These are phyloP conservation scores for Simplicillium sp. DNA, from an alignment of 2,329 filamentous ascomycete genomes.

Conservation along the genomic window DNA sequence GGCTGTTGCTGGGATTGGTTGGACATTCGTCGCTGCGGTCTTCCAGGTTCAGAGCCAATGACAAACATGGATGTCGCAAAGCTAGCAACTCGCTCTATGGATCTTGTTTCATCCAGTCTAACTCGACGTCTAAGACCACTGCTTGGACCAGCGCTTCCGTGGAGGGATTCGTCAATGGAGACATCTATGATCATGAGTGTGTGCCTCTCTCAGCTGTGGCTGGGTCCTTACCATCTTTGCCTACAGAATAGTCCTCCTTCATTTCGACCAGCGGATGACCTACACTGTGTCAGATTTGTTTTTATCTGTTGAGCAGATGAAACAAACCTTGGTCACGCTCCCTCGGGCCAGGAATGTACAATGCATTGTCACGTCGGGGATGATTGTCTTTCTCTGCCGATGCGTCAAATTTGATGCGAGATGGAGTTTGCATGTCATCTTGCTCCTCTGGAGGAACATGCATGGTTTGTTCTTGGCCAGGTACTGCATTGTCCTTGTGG, in stretches of 20 bases:
- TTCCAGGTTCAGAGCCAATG: constrained; percentile 16
- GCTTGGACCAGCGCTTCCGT: background rate
- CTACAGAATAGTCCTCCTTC: constrained; percentile 8
- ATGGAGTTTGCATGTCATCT: background rate
- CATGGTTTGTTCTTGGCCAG: background rate
- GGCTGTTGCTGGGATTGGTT: constrained; percentile 5
- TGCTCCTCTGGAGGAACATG: background rate
- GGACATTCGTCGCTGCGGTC: constrained; percentile 6
- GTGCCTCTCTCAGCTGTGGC: constrained; percentile 11
- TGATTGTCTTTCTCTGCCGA: constrained; percentile 12
- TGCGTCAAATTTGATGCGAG: constrained; percentile 18
- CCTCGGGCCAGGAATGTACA: constrained; percentile 22
- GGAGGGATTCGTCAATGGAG: background rate
- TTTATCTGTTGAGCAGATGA: no score
- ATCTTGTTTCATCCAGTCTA: constrained; percentile 19
- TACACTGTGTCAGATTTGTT: constrained; percentile 8
- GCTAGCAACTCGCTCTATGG: constrained; percentile 22
- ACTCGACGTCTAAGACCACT: constrained; percentile 13
- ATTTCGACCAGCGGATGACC: constrained; percentile 18
- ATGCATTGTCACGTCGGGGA: constrained; percentile 13
- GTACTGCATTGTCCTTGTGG: background rate
- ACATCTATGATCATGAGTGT: constrained; percentile 1
- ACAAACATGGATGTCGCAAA: constrained; percentile 30
- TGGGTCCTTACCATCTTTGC: constrained; percentile 12
- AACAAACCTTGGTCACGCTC: constrained; percentile 18